These are phyloP conservation scores for Eucalyptus tenuipes DNA, from an alignment of 345 rosid genomes.

Conservation along the genomic window DNA sequence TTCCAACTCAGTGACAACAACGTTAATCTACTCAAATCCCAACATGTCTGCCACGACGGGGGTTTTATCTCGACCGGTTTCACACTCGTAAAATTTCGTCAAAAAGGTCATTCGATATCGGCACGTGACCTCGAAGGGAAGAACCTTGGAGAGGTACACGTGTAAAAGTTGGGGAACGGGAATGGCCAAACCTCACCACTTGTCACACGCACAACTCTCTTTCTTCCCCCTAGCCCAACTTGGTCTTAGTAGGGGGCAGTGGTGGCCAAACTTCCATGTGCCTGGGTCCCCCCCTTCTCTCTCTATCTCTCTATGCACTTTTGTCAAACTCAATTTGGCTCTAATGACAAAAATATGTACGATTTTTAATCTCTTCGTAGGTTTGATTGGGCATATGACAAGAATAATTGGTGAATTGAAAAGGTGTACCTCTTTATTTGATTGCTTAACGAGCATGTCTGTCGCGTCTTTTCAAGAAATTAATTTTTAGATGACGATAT, in stretches of 20 bases:
- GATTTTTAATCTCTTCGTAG: neutral
- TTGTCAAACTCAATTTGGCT: neutral
- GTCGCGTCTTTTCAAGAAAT: neutral
- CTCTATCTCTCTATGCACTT: neutral
- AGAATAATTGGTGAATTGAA: rapidly evolving
- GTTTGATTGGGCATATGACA: neutral
- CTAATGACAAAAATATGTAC: rapidly evolving
- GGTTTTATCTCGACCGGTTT: neutral
- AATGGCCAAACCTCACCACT: neutral
- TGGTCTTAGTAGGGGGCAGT: neutral
- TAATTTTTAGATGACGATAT: neutral
- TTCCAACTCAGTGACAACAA: neutral
- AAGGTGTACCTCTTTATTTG: neutral
- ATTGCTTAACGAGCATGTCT: neutral
- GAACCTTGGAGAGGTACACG: neutral
- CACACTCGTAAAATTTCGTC: neutral
- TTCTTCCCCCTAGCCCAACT: neutral
- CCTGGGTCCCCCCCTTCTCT: neutral
- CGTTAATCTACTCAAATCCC: neutral
- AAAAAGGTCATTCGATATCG: neutral
- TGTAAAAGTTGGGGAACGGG: neutral
- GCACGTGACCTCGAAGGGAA: neutral
- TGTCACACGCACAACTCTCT: neutral
- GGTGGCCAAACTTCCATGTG: neutral
- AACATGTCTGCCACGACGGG: neutral